phyloP scores from a whole-genome alignment of 2,329 filamentous ascomycete species.

The Penicillium sp. region DNA sequence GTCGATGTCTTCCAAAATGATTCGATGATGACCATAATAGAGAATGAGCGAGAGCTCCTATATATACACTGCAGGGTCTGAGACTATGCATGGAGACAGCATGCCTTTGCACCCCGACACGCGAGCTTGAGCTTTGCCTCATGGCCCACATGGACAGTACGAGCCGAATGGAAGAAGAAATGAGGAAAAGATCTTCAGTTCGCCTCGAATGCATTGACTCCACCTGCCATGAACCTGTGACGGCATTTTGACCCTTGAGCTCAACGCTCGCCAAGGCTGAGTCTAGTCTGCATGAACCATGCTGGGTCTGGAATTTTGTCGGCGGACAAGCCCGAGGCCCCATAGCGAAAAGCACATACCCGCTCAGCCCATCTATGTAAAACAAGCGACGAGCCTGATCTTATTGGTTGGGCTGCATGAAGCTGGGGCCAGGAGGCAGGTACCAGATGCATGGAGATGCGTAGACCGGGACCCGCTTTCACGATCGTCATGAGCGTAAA shows the following conservation, averaged over 20 bases:
- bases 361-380: slow-evolving; percentile 11
- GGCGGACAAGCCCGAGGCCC: slow-evolving; percentile 2
- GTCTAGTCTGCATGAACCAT: slow-evolving; percentile 20
- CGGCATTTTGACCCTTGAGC: slow-evolving; percentile 19
- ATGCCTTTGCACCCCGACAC: slow-evolving; percentile 19
- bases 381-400: slow-evolving; percentile 22
- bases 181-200: slow-evolving; percentile 21
- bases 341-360: slow-evolving; percentile 18
- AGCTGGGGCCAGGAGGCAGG: slow-evolving; percentile 20
- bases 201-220: slow-evolving; percentile 12
- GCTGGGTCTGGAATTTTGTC: slow-evolving; percentile 14
- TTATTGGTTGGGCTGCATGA: slow-evolving; percentile 20
- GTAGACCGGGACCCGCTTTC: slow-evolving; percentile 4
- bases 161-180: slow-evolving; percentile 16
- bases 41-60: slow-evolving; percentile 13
- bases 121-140: slow-evolving; percentile 21
- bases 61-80: slow-evolving; percentile 17
- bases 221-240: slow-evolving; percentile 20
- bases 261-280: slow-evolving; percentile 5
- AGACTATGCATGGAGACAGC: slow-evolving; percentile 16
- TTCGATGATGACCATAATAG: neutral
- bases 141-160: slow-evolving; percentile 23
- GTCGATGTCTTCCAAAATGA: neutral
- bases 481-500: slow-evolving; percentile 8
- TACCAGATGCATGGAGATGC: slow-evolving; percentile 18